These are phyloP conservation scores for Plasmodium gallinaceum DNA, from an alignment of 169 alveolate species.

Conservation along the genomic window DNA sequence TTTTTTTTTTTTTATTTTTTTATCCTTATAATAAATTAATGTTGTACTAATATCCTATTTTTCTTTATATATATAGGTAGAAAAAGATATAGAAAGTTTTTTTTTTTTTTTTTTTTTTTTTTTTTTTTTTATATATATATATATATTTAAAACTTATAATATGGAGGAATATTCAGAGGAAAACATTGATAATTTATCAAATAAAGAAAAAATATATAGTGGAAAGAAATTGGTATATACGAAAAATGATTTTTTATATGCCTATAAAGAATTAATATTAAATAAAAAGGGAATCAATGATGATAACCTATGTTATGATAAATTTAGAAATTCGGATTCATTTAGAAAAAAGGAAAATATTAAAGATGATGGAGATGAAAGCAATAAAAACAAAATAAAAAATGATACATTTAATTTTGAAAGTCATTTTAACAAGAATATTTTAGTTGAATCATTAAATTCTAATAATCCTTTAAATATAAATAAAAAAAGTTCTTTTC, in stretches of 20 bases:
- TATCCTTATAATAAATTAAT: no score
- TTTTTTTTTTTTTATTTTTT: no score
- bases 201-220: neutral
- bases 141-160: neutral
- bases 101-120: no score
- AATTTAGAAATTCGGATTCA: constrained; percentile 19
- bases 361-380: constrained; percentile 14
- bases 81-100: neutral
- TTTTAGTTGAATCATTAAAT: constrained; percentile 6
- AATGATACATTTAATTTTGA: constrained; percentile 36
- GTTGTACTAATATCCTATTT: no score
- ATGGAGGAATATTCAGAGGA: neutral
- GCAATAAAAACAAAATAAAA: constrained; percentile 7
- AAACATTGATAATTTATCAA: neutral
- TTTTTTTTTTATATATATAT: neutral
- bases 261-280: constrained; percentile 33
- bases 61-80: neutral
- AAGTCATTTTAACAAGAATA: constrained; percentile 6
- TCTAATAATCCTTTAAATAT: constrained; percentile 11
- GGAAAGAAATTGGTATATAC: constrained; percentile 40
- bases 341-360: neutral
- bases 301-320: constrained; percentile 27
- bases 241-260: constrained; percentile 48
- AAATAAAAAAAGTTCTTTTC: constrained; percentile 17
- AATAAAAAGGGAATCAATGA: constrained; percentile 26